phyloP scores from a whole-genome alignment of 371 early-diverging fungal species.

The Saksenaea vasiformis region DNA sequence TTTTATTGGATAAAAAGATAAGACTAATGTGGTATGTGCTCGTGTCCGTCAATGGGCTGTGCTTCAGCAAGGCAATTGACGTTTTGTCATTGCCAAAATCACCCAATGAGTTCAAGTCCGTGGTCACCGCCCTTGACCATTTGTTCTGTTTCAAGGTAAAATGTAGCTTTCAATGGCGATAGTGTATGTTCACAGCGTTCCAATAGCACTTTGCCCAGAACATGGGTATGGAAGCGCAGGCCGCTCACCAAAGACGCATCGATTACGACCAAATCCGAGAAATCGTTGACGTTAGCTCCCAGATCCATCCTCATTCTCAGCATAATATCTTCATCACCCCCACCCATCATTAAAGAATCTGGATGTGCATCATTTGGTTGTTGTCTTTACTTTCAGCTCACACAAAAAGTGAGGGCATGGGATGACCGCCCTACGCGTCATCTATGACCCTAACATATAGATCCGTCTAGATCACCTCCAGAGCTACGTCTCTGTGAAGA shows the following conservation, averaged over 20 bases:
- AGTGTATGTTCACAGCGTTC: background rate
- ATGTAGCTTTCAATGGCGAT: too few species aligned
- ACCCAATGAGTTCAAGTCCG: background rate
- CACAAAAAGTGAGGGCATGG: too few species aligned
- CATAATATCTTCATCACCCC: background rate
- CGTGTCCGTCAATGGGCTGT: background rate
- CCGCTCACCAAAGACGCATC: background rate
- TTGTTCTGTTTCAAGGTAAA: too few species aligned
- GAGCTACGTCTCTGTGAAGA: too few species aligned
- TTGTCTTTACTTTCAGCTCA: too few species aligned
- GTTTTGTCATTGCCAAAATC: background rate
- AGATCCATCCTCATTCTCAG: background rate
- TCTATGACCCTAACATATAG: too few species aligned
- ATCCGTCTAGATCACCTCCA: too few species aligned
- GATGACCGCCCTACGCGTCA: too few species aligned
- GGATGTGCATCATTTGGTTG: too few species aligned
- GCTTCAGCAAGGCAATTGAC: background rate
- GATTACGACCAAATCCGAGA: background rate
- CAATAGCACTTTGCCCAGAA: background rate
- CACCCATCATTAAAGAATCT: background rate
- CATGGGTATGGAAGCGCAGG: background rate
- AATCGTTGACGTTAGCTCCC: background rate
- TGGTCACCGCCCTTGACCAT: background rate
- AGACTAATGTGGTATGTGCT: too few species aligned
- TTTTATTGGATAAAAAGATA: too few species aligned